Evolutionary conservation across 2,329 filamentous ascomycete species (phyloP).

Genomic region (Pseudopyrenochaeta lycopersici): DNA sequence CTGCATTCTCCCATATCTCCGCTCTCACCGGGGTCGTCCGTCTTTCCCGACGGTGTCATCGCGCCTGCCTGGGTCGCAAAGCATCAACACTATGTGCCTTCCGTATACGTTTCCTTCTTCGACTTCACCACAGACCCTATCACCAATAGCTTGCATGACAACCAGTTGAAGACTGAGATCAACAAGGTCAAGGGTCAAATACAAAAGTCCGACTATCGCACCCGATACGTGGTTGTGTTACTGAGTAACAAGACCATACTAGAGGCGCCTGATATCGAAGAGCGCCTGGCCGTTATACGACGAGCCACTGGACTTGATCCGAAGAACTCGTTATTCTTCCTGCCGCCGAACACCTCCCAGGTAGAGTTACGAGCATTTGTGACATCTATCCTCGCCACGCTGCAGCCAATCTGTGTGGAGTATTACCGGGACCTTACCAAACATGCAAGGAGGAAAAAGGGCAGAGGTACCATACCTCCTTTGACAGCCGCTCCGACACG

Average conservation of each 20-base stretch:
- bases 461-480: conserved; percentile 77
- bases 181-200: conserved; percentile 77
- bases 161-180: conserved; percentile 87
- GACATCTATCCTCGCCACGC: conserved; percentile 73
- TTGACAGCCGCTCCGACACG: conserved; percentile 84
- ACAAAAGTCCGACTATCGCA: conserved; percentile 77
- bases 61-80: conserved; percentile 85
- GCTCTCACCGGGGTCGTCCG: conserved; percentile 79
- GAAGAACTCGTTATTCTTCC: conserved; percentile 81
- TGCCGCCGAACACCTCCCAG: conserved; percentile 76
- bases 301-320: conserved; percentile 81
- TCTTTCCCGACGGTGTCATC: conserved; percentile 91
- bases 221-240: conserved; percentile 78
- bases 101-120: conserved; percentile 83
- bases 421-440: conserved; percentile 96
- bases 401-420: conserved; percentile 81
- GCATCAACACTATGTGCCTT: conserved; percentile 84
- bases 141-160: conserved; percentile 82
- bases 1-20: conserved; percentile 93
- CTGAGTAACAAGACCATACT: conserved; percentile 74
- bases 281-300: conserved; percentile 81
- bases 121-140: conserved; percentile 75
- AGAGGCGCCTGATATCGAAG: conserved; percentile 69
- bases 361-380: conserved; percentile 78
- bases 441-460: conserved; percentile 87